phyloP scores from a whole-genome alignment of 2,329 filamentous ascomycete genomes.

The Ceratocystis eucalypticola region DNA sequence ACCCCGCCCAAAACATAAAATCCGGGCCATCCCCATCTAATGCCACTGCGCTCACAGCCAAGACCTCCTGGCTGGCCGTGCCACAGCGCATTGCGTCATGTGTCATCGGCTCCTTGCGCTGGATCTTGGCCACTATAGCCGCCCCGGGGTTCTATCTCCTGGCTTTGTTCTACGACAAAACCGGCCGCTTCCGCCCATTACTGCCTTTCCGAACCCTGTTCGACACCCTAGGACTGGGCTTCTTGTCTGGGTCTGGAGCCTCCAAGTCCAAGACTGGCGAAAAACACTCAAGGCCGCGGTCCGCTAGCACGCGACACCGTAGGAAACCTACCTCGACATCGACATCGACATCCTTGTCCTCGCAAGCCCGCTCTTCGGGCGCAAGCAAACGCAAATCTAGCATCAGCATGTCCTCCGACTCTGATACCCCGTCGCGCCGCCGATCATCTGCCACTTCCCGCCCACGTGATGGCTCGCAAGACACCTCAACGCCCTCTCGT shows the following conservation, averaged over 20 bases:
- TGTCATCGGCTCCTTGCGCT: constrained; percentile 62
- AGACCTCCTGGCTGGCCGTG: constrained; percentile 37
- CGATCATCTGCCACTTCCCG: constrained; percentile 31
- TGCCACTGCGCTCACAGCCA: background rate
- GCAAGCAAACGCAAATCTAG: constrained; percentile 34
- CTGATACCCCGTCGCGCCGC: constrained; percentile 9
- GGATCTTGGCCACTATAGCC: constrained; percentile 64
- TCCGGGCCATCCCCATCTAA: constrained; percentile 21
- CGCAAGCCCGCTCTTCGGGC: constrained; percentile 30
- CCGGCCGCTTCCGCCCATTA: constrained; percentile 66
- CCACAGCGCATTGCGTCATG: constrained; percentile 58
- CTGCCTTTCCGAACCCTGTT: constrained; percentile 56
- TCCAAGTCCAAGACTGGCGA: constrained; percentile 4
- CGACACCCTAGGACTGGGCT: constrained; percentile 6
- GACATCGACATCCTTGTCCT: constrained; percentile 28
- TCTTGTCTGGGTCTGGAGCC: background rate
- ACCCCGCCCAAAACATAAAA: constrained; percentile 50
- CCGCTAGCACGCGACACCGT: constrained; percentile 7
- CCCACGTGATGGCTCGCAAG: constrained; percentile 31
- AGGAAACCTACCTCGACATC: constrained; percentile 8
- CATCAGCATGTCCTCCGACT: constrained; percentile 15
- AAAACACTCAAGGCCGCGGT: background rate
- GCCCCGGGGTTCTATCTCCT: constrained; percentile 72
- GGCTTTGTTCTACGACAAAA: constrained; percentile 68
- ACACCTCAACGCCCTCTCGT: constrained; percentile 29